Evolutionary conservation across 495 filamentous ascomycete species (phyloP).

Genomic region (Echria macrotheca): DNA sequence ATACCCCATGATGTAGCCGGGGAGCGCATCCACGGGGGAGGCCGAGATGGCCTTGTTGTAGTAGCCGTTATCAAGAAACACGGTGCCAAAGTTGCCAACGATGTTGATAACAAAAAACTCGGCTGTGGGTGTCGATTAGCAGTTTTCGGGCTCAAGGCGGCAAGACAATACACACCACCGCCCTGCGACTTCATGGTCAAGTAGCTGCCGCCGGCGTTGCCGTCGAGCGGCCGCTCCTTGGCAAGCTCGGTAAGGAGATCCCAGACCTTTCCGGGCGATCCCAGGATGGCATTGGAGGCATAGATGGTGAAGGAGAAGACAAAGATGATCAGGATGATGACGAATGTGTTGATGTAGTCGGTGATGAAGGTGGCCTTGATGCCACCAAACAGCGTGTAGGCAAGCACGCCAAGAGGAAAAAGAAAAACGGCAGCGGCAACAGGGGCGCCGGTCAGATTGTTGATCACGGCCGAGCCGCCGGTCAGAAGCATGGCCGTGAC

Average conservation of each 20-base stretch:
- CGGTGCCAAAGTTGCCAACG: slow-evolving; percentile 25
- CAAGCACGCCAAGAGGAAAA: slow-evolving; percentile 23
- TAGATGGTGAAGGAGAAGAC: slow-evolving; percentile 47
- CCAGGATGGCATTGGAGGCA: slow-evolving; percentile 9
- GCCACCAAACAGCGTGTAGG: slow-evolving; percentile 29
- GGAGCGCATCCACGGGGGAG: slow-evolving; percentile 38
- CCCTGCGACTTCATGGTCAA: slow-evolving; percentile 48
- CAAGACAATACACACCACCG: slow-evolving; percentile 16
- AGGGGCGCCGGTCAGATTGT: slow-evolving; percentile 18
- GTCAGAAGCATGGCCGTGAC: slow-evolving; percentile 18
- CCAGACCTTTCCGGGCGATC: slow-evolving; percentile 4
- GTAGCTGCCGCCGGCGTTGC: slow-evolving; percentile 48
- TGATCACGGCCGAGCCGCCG: slow-evolving; percentile 17
- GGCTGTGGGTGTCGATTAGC: not conserved
- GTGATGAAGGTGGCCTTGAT: slow-evolving; percentile 41
- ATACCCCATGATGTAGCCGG: slow-evolving; percentile 40
- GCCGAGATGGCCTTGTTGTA: slow-evolving; percentile 48
- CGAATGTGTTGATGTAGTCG: slow-evolving; percentile 30
- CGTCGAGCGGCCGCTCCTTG: slow-evolving; percentile 20
- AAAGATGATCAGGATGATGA: slow-evolving; percentile 40
- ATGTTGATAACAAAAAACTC: slow-evolving; percentile 11
- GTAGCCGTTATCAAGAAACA: slow-evolving; percentile 44
- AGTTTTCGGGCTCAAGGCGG: not conserved
- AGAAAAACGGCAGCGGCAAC: slow-evolving; percentile 14
- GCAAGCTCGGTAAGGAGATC: slow-evolving; percentile 5